Conservation (phyloP, 2,329 filamentous ascomycete species). For the Geosmithia flava region DNA sequence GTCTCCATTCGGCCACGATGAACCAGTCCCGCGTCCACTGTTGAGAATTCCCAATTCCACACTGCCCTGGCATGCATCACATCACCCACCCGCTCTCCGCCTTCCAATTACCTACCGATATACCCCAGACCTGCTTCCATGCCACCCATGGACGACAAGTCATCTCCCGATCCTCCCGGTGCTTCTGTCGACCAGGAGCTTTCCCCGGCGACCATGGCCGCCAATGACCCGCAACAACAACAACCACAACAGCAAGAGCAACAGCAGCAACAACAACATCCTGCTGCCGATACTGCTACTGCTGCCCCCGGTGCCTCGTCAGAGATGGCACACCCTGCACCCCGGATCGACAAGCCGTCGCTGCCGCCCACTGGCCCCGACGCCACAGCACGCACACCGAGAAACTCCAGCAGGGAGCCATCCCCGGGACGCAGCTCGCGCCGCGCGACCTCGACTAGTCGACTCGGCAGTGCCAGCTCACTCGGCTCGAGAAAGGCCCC, state of each 20-base stretch:
- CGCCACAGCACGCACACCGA: neutral
- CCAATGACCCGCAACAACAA: neutral
- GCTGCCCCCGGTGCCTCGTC: neutral
- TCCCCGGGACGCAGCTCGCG: conserved; percentile 30
- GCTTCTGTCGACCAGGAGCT: neutral
- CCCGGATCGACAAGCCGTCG: neutral
- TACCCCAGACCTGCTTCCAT: neutral
- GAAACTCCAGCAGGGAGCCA: conserved; percentile 21
- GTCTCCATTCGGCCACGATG: neutral
- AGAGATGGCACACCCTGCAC: neutral
- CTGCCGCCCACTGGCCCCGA: neutral
- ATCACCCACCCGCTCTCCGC: neutral
- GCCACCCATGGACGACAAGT: neutral
- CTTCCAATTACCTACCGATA: neutral
- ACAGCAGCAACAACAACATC: neutral
- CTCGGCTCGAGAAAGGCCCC: conserved; percentile 44
- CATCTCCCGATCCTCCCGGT: neutral
- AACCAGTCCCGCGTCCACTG: neutral
- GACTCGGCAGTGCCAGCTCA: conserved; percentile 33
- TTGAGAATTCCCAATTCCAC: neutral
- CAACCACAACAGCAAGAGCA: neutral
- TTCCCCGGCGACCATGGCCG: neutral
- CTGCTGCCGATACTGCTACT: no score
- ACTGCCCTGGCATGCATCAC: neutral
- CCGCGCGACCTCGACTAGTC: conserved; percentile 20